These are phyloP conservation scores for Dissophora ornata DNA, from an alignment of 192 early-diverging fungal species.

Conservation along the genomic window DNA sequence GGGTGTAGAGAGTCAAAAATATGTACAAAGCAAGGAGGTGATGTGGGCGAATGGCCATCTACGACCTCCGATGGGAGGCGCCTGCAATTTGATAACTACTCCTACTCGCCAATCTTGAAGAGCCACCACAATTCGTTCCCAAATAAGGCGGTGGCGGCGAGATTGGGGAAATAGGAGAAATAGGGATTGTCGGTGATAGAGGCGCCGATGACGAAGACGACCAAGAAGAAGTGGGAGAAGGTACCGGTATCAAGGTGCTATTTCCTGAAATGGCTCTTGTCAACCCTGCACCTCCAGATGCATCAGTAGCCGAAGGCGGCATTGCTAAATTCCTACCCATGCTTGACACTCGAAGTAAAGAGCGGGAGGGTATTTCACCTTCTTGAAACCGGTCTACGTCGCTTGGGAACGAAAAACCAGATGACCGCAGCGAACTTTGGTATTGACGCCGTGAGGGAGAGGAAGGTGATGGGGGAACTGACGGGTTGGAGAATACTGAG, in stretches of 20 bases:
- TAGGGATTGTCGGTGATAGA: neutral
- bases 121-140: slow-evolving; percentile 5
- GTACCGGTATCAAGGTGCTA: neutral
- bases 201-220: neutral
- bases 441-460: neutral
- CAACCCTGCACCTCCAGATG: too few species aligned
- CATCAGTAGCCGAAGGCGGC: too few species aligned
- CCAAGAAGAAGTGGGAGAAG: too few species aligned
- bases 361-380: neutral
- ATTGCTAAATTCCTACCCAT: neutral
- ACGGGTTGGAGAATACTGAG: neutral
- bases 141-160: slow-evolving; percentile 11
- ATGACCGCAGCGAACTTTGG: neutral
- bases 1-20: too few species aligned
- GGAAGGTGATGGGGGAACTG: neutral
- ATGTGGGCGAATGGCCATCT: neutral
- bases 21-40: neutral
- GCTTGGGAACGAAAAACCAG: neutral
- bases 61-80: neutral
- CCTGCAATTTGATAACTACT: slow-evolving; percentile 1
- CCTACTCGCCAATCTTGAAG: slow-evolving; percentile 27
- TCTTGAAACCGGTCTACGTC: neutral
- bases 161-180: slow-evolving; percentile 41
- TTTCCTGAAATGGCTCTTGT: neutral
- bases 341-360: neutral